phyloP scores from a whole-genome alignment of 257 asterid genomes.

The Forsythia viridissima region DNA sequence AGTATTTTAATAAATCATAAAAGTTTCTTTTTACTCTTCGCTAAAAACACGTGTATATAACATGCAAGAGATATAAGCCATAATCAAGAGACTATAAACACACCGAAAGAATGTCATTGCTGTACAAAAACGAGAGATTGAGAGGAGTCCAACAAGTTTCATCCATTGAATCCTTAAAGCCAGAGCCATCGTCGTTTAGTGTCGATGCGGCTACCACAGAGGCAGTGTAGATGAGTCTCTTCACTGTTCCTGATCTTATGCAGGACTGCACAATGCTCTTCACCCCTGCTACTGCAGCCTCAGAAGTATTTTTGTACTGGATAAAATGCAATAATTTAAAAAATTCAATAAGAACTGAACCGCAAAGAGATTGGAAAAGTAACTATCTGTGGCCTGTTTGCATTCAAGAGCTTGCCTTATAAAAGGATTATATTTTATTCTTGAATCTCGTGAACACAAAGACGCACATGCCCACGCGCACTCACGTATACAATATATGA shows the following conservation, averaged over 20 bases:
- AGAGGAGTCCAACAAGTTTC: slow-evolving; percentile 73
- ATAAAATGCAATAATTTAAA: neutral
- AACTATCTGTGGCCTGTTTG: too few species aligned
- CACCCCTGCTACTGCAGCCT: slow-evolving; percentile 52
- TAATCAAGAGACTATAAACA: neutral
- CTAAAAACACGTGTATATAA: neutral
- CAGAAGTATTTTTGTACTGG: slow-evolving; percentile 52
- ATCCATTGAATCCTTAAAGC: slow-evolving; percentile 44
- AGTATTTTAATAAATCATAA: too few species aligned
- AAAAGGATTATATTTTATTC: neutral
- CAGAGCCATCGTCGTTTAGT: slow-evolving; percentile 38
- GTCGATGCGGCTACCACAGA: slow-evolving; percentile 50
- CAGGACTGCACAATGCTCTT: slow-evolving; percentile 39
- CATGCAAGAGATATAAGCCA: neutral
- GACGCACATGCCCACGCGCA: too few species aligned
- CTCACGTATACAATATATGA: neutral
- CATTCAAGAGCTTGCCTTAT: neutral
- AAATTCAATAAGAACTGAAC: neutral
- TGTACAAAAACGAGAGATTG: slow-evolving; percentile 27
- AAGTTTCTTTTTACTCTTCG: neutral
- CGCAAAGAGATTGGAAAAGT: neutral
- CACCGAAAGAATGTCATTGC: slow-evolving; percentile 10
- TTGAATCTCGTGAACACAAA: neutral
- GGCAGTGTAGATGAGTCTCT: slow-evolving; percentile 48
- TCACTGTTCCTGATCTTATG: slow-evolving; percentile 39